Evolutionary conservation across 78 protist genomes (phyloP).

Genomic region (Dictyostelium citrinum): DNA sequence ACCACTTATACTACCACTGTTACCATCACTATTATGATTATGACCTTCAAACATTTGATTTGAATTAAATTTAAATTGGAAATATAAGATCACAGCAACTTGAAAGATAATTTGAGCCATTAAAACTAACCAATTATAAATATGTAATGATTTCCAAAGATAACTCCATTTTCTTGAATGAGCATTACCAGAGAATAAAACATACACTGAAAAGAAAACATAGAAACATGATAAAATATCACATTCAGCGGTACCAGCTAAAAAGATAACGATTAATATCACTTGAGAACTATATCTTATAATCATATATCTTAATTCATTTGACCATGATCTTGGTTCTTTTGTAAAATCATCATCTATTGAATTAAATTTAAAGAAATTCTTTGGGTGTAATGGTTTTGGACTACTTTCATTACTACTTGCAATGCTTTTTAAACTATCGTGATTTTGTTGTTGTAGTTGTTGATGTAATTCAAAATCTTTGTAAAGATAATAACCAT

Average conservation of each 20-base stretch:
- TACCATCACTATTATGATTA: not conserved
- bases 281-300: constrained; percentile 40
- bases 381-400: constrained; percentile 25
- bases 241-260: constrained; percentile 46
- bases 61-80: not conserved
- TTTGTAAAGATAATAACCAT: not conserved
- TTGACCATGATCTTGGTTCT: constrained; percentile 60
- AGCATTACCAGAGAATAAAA: constrained; percentile 47
- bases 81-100: not conserved
- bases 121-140: constrained; percentile 50
- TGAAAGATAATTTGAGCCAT: constrained; percentile 46
- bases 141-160: constrained; percentile 28
- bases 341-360: constrained; percentile 1
- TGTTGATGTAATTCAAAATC: not conserved
- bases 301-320: constrained; percentile 32
- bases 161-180: constrained; percentile 48
- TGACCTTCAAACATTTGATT: not conserved
- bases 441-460: not conserved
- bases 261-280: constrained; percentile 26
- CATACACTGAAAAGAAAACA: constrained; percentile 47
- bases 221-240: constrained; percentile 31
- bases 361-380: not conserved
- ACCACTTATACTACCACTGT: not conserved
- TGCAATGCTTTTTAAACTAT: not conserved
- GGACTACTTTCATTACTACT: not conserved